These are phyloP conservation scores for Magnaporthales sp. DNA, from an alignment of 2,329 filamentous ascomycete species.

Conservation along the genomic window DNA sequence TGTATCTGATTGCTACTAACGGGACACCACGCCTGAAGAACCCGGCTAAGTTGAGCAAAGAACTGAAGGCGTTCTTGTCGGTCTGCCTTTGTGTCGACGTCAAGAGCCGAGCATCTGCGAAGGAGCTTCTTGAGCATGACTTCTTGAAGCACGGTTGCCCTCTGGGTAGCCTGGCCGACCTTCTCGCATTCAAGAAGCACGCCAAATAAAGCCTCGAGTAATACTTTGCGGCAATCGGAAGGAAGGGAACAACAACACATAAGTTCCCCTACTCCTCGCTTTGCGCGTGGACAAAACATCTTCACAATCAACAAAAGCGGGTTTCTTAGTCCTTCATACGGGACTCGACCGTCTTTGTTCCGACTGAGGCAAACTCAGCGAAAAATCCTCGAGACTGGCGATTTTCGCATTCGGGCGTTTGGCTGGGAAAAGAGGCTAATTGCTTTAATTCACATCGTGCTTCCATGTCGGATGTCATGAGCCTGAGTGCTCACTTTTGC, in stretches of 20 bases:
- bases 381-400: not conserved
- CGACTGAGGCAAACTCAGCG: not conserved
- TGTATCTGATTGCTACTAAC: slow-evolving; percentile 95
- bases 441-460: not conserved
- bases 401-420: not conserved
- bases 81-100: slow-evolving; percentile 97
- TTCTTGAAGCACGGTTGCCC: slow-evolving; percentile 91
- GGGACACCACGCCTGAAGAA: slow-evolving; percentile 94
- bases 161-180: slow-evolving; percentile 70
- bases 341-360: not conserved
- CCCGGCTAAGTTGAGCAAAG: slow-evolving; percentile 67
- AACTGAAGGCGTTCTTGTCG: slow-evolving; percentile 86
- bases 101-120: slow-evolving; percentile 83
- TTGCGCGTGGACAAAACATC: not conserved
- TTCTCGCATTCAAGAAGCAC: slow-evolving; percentile 80
- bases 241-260: not conserved
- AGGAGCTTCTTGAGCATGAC: slow-evolving; percentile 83
- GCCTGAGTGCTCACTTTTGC: not conserved
- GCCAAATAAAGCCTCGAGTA: slow-evolving; percentile 39
- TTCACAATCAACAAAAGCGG: not conserved
- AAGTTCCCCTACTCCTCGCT: not conserved
- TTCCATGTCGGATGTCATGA: not conserved
- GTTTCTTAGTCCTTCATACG: not conserved
- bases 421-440: not conserved
- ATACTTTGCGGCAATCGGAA: not conserved